Evolutionary conservation across 2,329 filamentous ascomycete genomes (phyloP).

Genomic region (Peltaster fructicola): DNA sequence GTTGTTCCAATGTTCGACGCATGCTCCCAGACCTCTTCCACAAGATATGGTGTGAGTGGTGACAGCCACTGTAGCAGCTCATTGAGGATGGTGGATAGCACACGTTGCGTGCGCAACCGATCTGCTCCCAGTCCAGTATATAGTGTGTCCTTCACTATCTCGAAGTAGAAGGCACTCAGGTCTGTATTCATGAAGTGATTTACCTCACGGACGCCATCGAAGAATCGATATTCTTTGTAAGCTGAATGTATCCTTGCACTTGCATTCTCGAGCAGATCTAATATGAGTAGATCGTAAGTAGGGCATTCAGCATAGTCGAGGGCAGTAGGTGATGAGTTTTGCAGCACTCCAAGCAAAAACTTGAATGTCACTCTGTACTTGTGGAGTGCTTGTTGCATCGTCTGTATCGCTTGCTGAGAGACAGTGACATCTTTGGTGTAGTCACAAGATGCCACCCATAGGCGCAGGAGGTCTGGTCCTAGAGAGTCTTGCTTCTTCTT

Average conservation of each 20-base stretch:
- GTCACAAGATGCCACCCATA: conserved; percentile 86
- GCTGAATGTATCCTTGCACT: conserved; percentile 46
- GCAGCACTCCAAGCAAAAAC: conserved; percentile 59
- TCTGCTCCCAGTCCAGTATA: conserved; percentile 65
- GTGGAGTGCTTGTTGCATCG: conserved; percentile 57
- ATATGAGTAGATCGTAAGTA: too few relatives aligned
- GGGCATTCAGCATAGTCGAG: too few relatives aligned
- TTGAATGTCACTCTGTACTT: conserved; percentile 85
- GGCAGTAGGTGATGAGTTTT: too few relatives aligned
- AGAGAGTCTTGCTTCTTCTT: conserved; percentile 25
- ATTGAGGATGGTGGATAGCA: conserved; percentile 44
- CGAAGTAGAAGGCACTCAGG: conserved; percentile 85
- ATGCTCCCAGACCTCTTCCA: conserved; percentile 77
- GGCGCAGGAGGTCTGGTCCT: conserved; percentile 68
- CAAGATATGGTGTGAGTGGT: conserved; percentile 64
- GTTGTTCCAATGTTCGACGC: too few relatives aligned
- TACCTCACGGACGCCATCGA: conserved; percentile 53
- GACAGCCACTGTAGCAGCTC: conserved; percentile 62
- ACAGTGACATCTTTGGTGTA: conserved; percentile 79
- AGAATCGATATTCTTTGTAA: conserved; percentile 62
- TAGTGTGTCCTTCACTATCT: conserved; percentile 76
- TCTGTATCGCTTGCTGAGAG: conserved; percentile 57
- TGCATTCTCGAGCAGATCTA: conserved; percentile 53
- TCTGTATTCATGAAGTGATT: conserved; percentile 71
- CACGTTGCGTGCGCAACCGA: conserved; percentile 37